phyloP scores from a whole-genome alignment of 805 yeast species.

The Candida nanaspora region DNA sequence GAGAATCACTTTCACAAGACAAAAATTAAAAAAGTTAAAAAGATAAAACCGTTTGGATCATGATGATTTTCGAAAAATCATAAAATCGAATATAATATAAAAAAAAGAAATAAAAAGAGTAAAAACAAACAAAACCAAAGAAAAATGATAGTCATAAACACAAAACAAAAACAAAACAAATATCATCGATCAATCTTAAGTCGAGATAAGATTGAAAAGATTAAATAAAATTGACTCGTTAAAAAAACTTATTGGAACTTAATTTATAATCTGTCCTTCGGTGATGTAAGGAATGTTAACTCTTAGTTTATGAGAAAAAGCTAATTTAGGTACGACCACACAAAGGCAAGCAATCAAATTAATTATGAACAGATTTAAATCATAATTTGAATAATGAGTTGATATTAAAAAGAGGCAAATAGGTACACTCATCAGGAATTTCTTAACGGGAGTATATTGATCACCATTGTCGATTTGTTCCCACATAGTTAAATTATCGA shows the following conservation, averaged over 20 bases:
- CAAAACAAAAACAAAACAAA: neutral
- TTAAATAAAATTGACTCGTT: too few species aligned
- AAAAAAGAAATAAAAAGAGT: too few species aligned
- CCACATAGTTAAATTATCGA: constrained; percentile 96
- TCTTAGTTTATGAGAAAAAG: constrained; percentile 72
- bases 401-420: constrained; percentile 76
- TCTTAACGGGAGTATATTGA: constrained; percentile 94
- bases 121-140: too few species aligned
- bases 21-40: too few species aligned
- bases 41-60: too few species aligned
- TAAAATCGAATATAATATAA: too few species aligned
- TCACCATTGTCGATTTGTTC: constrained; percentile 89
- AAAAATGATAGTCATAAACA: neutral
- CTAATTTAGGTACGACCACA: constrained; percentile 88
- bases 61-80: too few species aligned
- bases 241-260: constrained; percentile 1
- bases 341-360: constrained; percentile 77
- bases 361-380: constrained; percentile 66
- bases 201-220: too few species aligned
- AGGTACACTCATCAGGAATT: constrained; percentile 89
- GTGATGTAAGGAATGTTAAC: constrained; percentile 48
- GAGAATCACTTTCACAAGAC: too few species aligned
- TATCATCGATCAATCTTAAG: too few species aligned
- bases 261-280: constrained; percentile 24
- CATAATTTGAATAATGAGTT: constrained; percentile 87